These are phyloP conservation scores for Globomyces sp. DNA, from an alignment of 371 early-diverging fungal genomes.

Conservation along the genomic window DNA sequence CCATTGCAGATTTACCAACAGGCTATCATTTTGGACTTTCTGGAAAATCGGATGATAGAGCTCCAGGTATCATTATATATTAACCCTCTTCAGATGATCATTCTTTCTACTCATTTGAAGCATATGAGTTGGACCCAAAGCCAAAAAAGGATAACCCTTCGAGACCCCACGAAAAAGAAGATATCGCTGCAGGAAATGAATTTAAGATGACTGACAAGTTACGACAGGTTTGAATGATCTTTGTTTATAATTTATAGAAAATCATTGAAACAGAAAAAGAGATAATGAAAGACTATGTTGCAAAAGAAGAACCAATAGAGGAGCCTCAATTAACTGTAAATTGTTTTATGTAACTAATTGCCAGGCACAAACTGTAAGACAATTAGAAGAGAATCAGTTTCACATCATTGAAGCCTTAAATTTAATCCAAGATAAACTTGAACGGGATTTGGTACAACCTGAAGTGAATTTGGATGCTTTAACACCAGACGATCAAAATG, in stretches of 20 bases:
- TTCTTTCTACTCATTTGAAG: constrained; percentile 70
- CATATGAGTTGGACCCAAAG: constrained; percentile 71
- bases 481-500: background rate
- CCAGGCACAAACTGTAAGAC: constrained; percentile 31
- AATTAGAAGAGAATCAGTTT: constrained; percentile 61
- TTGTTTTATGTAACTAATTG: background rate
- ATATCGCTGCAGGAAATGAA: constrained; percentile 56
- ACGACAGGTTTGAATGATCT: constrained; percentile 34
- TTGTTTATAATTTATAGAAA: constrained; percentile 35
- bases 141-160: constrained; percentile 19
- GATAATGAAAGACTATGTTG: constrained; percentile 37
- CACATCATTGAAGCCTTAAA: constrained; percentile 67
- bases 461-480: background rate
- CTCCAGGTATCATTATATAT: no score
- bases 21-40: constrained; percentile 82
- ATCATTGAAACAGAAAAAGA: constrained; percentile 55
- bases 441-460: background rate
- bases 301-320: background rate
- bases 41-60: constrained; percentile 30
- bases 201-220: constrained; percentile 52
- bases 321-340: constrained; percentile 23
- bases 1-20: constrained; percentile 62
- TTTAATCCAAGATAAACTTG: constrained; percentile 25
- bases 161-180: constrained; percentile 62
- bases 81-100: constrained; percentile 66